phyloP scores from a whole-genome alignment of 2,329 filamentous ascomycete genomes.

The Rhynchosporium secalis region DNA sequence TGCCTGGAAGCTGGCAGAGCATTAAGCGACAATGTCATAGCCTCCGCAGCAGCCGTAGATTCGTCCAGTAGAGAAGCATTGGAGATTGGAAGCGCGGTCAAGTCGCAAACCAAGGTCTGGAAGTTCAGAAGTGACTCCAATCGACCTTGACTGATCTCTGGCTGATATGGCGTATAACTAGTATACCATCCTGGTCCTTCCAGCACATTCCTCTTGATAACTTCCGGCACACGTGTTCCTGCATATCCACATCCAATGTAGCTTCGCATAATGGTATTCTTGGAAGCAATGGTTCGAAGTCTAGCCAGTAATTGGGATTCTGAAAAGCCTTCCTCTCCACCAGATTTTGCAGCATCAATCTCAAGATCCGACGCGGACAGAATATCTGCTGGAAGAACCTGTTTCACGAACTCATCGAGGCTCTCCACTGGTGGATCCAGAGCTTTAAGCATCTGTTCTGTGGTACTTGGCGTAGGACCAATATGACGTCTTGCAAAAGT shows the following conservation, averaged over 20 bases:
- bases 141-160: slow-evolving; percentile 93
- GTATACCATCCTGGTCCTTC: slow-evolving; percentile 98
- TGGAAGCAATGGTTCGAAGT: slow-evolving; percentile 53
- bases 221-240: slow-evolving; percentile 78
- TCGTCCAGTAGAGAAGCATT: slow-evolving; percentile 93
- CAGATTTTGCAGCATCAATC: slow-evolving; percentile 49
- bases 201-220: slow-evolving; percentile 89
- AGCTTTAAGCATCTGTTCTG: slow-evolving; percentile 74
- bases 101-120: slow-evolving; percentile 86
- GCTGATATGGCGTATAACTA: slow-evolving; percentile 95
- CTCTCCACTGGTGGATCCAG: slow-evolving; percentile 72
- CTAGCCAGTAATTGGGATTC: slow-evolving; percentile 60
- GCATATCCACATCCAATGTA: slow-evolving; percentile 91
- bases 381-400: slow-evolving; percentile 81
- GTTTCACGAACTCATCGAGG: slow-evolving; percentile 79
- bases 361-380: slow-evolving; percentile 64
- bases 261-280: slow-evolving; percentile 63
- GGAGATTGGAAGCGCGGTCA: slow-evolving; percentile 82
- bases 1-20: slow-evolving; percentile 69
- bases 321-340: slow-evolving; percentile 40
- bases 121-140: slow-evolving; percentile 92
- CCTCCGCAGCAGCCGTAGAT: slow-evolving; percentile 88
- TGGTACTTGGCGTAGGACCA: slow-evolving; percentile 71
- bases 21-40: slow-evolving; percentile 90
- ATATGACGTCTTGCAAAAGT: slow-evolving; percentile 81